These are phyloP conservation scores for Inga oerstediana DNA, from an alignment of 306 rosid species.

Conservation along the genomic window DNA sequence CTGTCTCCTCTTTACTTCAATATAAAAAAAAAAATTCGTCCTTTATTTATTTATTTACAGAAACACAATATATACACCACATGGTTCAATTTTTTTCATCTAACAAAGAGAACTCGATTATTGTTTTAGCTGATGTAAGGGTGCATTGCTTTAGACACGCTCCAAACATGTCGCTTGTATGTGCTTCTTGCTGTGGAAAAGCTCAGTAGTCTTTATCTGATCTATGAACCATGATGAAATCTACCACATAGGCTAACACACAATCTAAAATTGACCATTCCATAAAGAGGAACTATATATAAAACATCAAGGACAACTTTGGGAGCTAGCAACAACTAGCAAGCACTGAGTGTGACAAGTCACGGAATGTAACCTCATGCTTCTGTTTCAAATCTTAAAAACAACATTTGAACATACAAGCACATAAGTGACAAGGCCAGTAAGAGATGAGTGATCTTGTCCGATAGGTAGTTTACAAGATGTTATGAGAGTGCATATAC, in stretches of 20 bases:
- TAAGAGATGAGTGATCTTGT: not conserved
- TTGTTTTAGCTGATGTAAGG: not conserved
- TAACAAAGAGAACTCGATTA: not conserved
- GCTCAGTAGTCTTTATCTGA: not conserved
- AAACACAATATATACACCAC: not conserved
- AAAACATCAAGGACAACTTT: too few species aligned
- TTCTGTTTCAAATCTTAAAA: not conserved
- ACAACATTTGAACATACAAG: not conserved
- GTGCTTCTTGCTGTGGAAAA: not conserved
- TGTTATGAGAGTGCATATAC: not conserved
- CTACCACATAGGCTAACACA: not conserved
- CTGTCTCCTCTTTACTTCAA: not conserved
- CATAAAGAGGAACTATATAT: too few species aligned
- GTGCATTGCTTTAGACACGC: not conserved
- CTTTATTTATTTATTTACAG: not conserved
- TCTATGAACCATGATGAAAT: not conserved
- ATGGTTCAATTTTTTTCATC: not conserved
- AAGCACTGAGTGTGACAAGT: not conserved
- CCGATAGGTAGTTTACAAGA: not conserved
- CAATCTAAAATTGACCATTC: not conserved
- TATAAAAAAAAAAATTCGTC: not conserved
- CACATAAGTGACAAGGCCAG: not conserved
- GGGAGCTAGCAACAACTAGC: too few species aligned
- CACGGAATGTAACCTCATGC: not conserved
- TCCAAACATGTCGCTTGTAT: not conserved